Conservation (phyloP, 257 asterid genomes). For the Echites panduratus region DNA sequence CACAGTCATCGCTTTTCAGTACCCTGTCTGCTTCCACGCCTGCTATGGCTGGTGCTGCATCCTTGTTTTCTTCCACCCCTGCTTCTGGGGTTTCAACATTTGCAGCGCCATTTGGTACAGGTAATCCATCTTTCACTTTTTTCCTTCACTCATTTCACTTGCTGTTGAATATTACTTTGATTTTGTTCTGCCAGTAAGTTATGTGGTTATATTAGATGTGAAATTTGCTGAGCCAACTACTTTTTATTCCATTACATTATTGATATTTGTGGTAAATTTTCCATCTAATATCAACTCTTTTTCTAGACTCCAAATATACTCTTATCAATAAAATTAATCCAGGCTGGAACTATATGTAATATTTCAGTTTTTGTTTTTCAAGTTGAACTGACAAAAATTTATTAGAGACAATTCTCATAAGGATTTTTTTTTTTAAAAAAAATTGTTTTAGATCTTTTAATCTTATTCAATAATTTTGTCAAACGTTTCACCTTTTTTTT, state of each 20-base stretch:
- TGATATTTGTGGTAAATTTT: background rate
- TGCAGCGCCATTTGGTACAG: conserved; percentile 70
- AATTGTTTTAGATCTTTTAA: background rate
- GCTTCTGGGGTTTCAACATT: conserved; percentile 56
- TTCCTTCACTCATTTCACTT: background rate
- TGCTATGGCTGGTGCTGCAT: conserved; percentile 40
- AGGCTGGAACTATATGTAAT: background rate
- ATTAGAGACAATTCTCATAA: background rate
- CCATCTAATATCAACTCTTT: background rate
- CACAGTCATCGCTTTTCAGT: conserved; percentile 65
- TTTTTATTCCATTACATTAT: background rate
- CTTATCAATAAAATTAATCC: background rate
- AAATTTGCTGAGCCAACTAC: background rate
- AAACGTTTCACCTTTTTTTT: background rate
- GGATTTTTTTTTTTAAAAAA: background rate
- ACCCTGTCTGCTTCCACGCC: conserved; percentile 50
- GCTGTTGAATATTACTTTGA: background rate
- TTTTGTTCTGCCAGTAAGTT: background rate
- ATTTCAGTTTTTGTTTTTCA: background rate
- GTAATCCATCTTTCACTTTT: conserved; percentile 23
- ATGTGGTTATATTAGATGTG: background rate
- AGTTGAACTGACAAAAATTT: background rate
- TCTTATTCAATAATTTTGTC: conserved; percentile 1
- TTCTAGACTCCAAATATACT: background rate
- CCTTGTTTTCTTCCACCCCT: conserved; percentile 63